Conservation (phyloP, 148 eudicot genomes). For the Camellia japonica region DNA sequence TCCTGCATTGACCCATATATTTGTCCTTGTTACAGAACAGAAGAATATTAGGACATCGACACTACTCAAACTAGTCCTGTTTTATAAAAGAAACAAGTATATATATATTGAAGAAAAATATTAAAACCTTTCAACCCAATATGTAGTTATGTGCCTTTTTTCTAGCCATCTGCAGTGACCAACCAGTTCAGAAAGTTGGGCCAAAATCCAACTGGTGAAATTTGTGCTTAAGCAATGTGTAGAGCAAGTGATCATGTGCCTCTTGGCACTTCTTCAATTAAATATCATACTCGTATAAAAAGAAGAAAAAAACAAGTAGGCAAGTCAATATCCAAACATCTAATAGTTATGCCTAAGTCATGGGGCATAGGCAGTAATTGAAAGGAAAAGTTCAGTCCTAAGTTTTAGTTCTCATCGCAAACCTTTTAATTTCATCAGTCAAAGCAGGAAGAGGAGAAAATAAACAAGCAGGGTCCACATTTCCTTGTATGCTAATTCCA, state of each 20-base stretch:
- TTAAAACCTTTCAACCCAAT: background rate
- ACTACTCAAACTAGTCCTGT: background rate
- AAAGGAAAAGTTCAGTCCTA: background rate
- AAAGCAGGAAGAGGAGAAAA: conserved; percentile 85
- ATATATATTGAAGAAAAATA: background rate
- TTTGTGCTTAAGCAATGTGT: background rate
- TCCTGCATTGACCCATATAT: background rate
- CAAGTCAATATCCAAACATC: background rate
- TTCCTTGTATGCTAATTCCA: conserved; percentile 78
- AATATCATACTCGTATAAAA: background rate
- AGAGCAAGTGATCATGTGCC: background rate
- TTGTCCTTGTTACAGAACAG: background rate
- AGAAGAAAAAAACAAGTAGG: background rate
- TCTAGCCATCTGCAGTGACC: background rate
- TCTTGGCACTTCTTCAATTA: background rate
- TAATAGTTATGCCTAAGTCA: conserved; percentile 1
- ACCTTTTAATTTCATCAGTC: conserved; percentile 88
- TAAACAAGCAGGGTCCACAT: conserved; percentile 85
- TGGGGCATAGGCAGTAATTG: background rate
- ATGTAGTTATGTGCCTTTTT: background rate
- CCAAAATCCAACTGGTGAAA: background rate
- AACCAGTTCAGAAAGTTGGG: background rate
- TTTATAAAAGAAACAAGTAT: background rate
- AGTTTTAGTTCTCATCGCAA: conserved; percentile 18
- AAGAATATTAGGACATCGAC: background rate